Conservation (phyloP, 176 grass and related monocot genomes). For the Coix lacrymajobi region DNA sequence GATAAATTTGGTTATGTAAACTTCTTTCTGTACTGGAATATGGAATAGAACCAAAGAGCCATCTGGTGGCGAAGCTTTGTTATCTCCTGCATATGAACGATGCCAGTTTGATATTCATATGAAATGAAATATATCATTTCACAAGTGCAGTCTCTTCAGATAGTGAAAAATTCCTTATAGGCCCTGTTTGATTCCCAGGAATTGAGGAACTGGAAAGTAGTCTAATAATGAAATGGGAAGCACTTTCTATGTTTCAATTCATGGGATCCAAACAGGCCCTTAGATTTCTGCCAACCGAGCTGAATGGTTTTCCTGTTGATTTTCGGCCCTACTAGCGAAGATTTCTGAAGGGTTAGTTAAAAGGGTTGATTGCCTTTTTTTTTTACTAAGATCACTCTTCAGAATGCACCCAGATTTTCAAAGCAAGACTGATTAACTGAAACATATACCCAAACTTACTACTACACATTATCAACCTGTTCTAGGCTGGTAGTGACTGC, state of each 20-base stretch:
- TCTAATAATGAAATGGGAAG: too few species aligned
- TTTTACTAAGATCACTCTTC: background rate
- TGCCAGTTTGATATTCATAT: conserved; percentile 10
- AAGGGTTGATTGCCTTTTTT: background rate
- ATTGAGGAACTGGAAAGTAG: too few species aligned
- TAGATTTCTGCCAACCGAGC: background rate
- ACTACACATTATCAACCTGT: conserved; percentile 28
- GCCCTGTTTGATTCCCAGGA: too few species aligned
- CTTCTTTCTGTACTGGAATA: conserved; percentile 30
- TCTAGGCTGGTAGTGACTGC: background rate
- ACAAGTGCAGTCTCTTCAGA: background rate
- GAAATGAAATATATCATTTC: conserved; percentile 17
- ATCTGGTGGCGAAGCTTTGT: conserved; percentile 12
- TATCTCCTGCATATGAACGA: conserved; percentile 13
- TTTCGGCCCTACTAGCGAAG: background rate
- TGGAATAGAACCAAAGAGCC: conserved; percentile 10
- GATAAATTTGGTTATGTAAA: conserved; percentile 38
- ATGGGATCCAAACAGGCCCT: too few species aligned
- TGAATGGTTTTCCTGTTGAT: background rate
- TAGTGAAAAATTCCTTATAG: too few species aligned
- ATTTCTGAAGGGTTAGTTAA: background rate
- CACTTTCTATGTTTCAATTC: too few species aligned
- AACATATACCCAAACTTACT: conserved; percentile 31
- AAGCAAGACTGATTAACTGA: conserved; percentile 5
- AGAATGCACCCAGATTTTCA: background rate